phyloP scores from a whole-genome alignment of 2,329 filamentous ascomycete genomes.

The Trichoderma sp. region DNA sequence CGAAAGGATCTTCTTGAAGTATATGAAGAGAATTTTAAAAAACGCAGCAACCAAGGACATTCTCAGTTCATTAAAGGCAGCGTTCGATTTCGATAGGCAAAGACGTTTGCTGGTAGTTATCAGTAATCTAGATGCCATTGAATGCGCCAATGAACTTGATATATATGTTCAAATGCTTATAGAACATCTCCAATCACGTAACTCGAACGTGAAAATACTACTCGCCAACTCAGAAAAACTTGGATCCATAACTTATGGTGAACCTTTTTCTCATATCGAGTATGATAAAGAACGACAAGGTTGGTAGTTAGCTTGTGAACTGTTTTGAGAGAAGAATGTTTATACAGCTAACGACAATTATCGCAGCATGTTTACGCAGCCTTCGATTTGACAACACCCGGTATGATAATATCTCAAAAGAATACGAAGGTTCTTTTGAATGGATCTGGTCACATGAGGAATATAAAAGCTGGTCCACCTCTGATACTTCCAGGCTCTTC shows the following conservation, averaged over 20 bases:
- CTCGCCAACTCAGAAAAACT: background rate
- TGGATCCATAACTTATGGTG: fast-evolving
- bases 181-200: background rate
- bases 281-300: background rate
- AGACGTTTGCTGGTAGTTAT: background rate
- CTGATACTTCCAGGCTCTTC: background rate
- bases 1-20: background rate
- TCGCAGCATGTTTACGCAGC: background rate
- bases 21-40: background rate
- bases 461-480: background rate
- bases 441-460: background rate
- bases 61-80: fast-evolving
- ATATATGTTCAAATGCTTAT: fast-evolving
- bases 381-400: background rate
- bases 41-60: background rate
- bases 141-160: no score
- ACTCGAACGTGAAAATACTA: background rate
- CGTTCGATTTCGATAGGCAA: background rate
- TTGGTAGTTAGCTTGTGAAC: fast-evolving
- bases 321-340: fast-evolving
- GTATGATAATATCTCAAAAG: background rate
- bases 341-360: background rate
- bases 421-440: background rate
- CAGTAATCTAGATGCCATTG: background rate
- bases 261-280: background rate